Evolutionary conservation across 208 protist genomes (phyloP), one percentile per base, ranked within the genome.

Genomic region (Crithidia bombi): DNA sequence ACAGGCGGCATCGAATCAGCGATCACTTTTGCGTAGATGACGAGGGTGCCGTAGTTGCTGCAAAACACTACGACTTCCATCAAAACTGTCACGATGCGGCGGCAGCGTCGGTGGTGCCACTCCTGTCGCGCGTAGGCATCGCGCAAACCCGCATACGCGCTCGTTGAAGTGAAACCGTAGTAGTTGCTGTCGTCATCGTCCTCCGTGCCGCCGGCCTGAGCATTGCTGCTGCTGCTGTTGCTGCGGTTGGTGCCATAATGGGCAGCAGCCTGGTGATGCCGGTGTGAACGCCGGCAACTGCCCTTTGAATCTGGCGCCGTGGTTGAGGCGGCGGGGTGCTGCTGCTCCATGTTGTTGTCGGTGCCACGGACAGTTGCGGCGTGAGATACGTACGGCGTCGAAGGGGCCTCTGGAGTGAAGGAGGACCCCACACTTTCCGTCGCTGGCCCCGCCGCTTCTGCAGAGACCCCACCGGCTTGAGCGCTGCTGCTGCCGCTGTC

Each of bases 21-120:
- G 49, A 93, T 89, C n/a, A 93, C 84, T 49, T 79, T 79, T 21
- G 77, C 62, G 66, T 93, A 93, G 47, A 93, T 83, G 23, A 90
- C 77, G 21, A 93, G 74, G 33, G 78, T 39, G 35, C 87, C 87
- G 65, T 86, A 93, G 70, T 93, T 93, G 70, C 75, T 85, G 33
- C 84, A 66, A 62, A 93, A 90, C 0, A 93, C 62, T 11, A 89
- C 69, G 25, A 83, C 47, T 57, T 93, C 87, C 41, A 90, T 81
- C 19, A 93, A 23, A 32, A 83, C 51, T 6, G 75, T 85, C 26
- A 89, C 50, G 44, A 82, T 28, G 44, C 83, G 84, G 19, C 87
- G 81, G 25, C 68, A 59, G 41, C 77, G 77, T 15, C 82, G 76
- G n/a, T 78, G 66, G 43, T 35, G 41, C 47, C 83, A 69, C 65